These are phyloP conservation scores for Salvia splendens DNA, from an alignment of 257 asterid genomes.

Conservation along the genomic window DNA sequence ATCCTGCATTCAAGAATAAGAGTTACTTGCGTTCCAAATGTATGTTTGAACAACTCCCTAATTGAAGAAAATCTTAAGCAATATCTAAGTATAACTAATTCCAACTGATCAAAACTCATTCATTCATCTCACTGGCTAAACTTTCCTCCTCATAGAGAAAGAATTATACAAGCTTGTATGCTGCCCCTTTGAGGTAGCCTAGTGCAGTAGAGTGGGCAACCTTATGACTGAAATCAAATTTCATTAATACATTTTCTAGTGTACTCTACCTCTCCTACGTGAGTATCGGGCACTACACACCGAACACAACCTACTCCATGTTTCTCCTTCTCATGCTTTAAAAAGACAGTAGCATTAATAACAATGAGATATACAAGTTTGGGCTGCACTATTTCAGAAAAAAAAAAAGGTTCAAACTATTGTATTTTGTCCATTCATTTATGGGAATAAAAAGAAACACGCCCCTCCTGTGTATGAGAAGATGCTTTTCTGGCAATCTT, in stretches of 20 bases:
- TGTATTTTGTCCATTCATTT: constrained; percentile 12
- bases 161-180: no score
- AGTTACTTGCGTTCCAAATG: constrained; percentile 14
- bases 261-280: background rate
- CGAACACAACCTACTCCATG: background rate
- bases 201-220: no score
- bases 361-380: background rate
- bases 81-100: constrained; percentile 5
- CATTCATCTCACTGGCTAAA: constrained; percentile 3
- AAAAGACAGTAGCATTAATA: background rate
- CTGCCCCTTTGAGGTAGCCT: no score
- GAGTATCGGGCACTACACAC: no score
- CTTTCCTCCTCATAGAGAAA: background rate
- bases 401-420: background rate
- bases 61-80: background rate
- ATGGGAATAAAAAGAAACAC: background rate
- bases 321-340: background rate
- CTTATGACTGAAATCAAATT: background rate
- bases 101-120: constrained; percentile 1
- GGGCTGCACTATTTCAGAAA: background rate
- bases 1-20: constrained; percentile 29
- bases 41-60: constrained; percentile 12
- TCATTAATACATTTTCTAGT: background rate
- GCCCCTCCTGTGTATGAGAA: background rate
- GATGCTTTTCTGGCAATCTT: constrained; percentile 17